phyloP scores from a whole-genome alignment of 371 early-diverging fungal species.

The Conidiobolus incongruus region DNA sequence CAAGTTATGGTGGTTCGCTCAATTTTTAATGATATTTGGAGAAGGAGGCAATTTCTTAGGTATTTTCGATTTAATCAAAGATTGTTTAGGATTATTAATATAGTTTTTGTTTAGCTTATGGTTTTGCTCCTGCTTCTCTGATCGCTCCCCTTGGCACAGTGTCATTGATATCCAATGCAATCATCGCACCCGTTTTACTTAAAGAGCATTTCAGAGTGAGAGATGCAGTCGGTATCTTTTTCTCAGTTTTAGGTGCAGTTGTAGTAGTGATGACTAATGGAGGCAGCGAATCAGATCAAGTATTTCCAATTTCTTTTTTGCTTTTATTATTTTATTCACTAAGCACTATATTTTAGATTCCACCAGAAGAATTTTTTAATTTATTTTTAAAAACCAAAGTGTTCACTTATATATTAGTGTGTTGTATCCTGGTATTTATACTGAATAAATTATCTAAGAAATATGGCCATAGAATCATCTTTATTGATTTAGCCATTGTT shows the following conservation, averaged over 20 bases:
- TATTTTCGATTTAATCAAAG: constrained; percentile 3
- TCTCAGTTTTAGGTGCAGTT: constrained; percentile 42
- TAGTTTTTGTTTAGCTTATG: constrained; percentile 26
- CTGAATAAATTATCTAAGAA: constrained; percentile 23
- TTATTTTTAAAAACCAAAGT: constrained; percentile 31
- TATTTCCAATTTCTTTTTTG: constrained; percentile 7
- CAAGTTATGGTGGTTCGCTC: constrained; percentile 49
- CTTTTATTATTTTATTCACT: background rate
- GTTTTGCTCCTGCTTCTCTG: constrained; percentile 57
- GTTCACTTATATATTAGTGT: constrained; percentile 27
- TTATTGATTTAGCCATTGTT: constrained; percentile 42
- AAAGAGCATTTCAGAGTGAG: constrained; percentile 35
- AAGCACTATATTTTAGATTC: constrained; percentile 14
- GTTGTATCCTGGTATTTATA: constrained; percentile 12
- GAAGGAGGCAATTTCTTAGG: constrained; percentile 21
- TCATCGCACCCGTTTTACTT: constrained; percentile 44
- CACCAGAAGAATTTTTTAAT: constrained; percentile 30
- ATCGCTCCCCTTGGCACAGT: constrained; percentile 65
- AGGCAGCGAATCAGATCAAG: constrained; percentile 27
- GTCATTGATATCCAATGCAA: constrained; percentile 39
- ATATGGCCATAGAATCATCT: constrained; percentile 28
- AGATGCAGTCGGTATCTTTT: constrained; percentile 36
- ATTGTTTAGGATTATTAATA: background rate
- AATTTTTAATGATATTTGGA: constrained; percentile 29
- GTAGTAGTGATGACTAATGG: constrained; percentile 40